Evolutionary conservation across 2,329 filamentous ascomycete species (phyloP).

Genomic region (Bisporella sp.): DNA sequence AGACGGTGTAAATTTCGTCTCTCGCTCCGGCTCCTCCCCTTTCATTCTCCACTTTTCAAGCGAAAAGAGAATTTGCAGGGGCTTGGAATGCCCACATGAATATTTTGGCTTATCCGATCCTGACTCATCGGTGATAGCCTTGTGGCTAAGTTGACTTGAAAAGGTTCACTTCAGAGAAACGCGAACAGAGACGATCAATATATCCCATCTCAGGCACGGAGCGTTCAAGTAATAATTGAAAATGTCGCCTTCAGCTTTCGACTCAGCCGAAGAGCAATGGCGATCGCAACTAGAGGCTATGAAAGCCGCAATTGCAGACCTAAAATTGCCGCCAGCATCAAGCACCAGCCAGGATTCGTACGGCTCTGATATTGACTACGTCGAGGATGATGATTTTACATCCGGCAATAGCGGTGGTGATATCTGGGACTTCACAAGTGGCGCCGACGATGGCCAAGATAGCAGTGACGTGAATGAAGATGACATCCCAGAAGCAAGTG

Average conservation of each 20-base stretch:
- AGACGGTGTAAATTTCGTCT: too few relatives aligned
- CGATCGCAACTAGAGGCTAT: constrained; percentile 78
- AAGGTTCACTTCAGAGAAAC: too few relatives aligned
- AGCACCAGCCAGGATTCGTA: constrained; percentile 42
- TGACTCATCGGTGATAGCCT: too few relatives aligned
- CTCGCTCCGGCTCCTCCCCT: too few relatives aligned
- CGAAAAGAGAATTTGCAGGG: too few relatives aligned
- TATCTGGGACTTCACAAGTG: constrained; percentile 88
- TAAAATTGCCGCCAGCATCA: constrained; percentile 43
- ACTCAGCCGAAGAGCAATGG: constrained; percentile 58
- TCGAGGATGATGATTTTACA: constrained; percentile 50
- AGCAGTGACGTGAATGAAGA: constrained; percentile 57
- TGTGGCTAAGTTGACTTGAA: too few relatives aligned
- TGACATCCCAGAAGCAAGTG: constrained; percentile 18
- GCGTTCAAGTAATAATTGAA: background rate
- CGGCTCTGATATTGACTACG: constrained; percentile 51
- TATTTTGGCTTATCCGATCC: too few relatives aligned
- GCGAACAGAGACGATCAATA: too few relatives aligned
- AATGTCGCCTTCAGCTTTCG: constrained; percentile 5
- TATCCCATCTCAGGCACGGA: too few relatives aligned
- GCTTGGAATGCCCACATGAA: too few relatives aligned
- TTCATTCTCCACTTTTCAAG: too few relatives aligned
- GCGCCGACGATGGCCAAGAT: constrained; percentile 58
- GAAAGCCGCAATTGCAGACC: constrained; percentile 72
- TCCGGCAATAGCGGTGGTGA: constrained; percentile 65